These are phyloP conservation scores for Lecanosticta acicola DNA, from an alignment of 2,329 filamentous ascomycete species.

Conservation along the genomic window DNA sequence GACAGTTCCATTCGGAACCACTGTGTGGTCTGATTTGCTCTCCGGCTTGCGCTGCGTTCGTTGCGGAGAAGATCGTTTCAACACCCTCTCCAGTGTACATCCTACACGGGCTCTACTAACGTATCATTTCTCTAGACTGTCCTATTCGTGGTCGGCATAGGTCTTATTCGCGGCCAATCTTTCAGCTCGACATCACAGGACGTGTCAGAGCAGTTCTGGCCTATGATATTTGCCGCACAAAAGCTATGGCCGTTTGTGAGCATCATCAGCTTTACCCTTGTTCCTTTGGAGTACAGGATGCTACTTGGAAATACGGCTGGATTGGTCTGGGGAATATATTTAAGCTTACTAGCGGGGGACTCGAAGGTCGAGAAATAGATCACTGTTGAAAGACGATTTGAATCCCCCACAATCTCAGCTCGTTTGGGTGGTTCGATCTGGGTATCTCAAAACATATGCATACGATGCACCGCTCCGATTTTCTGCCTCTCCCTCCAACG, in stretches of 20 bases:
- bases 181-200: constrained; percentile 14
- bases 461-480: background rate
- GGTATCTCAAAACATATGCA: background rate
- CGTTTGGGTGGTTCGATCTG: background rate
- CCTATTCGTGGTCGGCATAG: constrained; percentile 56
- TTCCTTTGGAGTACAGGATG: constrained; percentile 65
- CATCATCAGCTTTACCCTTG: constrained; percentile 63
- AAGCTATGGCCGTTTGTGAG: constrained; percentile 68
- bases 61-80: no score
- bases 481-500: background rate
- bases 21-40: no score
- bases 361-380: background rate
- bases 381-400: background rate
- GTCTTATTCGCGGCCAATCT: constrained; percentile 45
- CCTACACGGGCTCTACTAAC: no score
- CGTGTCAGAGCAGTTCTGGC: constrained; percentile 30
- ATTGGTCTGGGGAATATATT: constrained; percentile 67
- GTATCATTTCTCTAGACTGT: constrained; percentile 49
- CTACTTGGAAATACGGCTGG: constrained; percentile 67
- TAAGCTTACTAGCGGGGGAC: constrained; percentile 54
- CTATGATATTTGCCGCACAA: constrained; percentile 62
- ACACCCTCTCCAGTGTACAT: no score
- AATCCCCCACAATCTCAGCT: background rate
- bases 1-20: no score
- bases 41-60: no score